Percentiles rank a stretch among this genome's conserved stretches.
phyloP scores from a whole-genome alignment of 495 filamentous ascomycete genomes.

The Aspergillus incahuasiensis region DNA sequence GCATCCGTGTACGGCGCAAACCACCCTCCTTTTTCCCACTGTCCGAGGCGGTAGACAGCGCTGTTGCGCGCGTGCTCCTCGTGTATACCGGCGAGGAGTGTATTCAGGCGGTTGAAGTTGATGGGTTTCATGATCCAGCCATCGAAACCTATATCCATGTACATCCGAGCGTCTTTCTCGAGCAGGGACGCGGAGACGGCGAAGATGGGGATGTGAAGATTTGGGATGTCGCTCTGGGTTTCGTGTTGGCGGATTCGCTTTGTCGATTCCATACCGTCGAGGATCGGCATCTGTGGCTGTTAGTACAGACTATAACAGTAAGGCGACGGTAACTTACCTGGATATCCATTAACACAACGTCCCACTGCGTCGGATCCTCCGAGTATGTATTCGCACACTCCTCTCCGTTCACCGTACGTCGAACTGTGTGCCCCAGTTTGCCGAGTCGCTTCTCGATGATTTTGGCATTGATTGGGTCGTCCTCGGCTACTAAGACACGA shows the following conservation, averaged over 20 bases:
- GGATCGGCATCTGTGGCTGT: slow-evolving; percentile 77
- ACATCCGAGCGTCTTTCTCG: slow-evolving; percentile 63
- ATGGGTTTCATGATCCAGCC: slow-evolving; percentile 83
- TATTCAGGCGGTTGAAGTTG: slow-evolving; percentile 60
- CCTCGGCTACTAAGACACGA: slow-evolving; percentile 76
- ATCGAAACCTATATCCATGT: slow-evolving; percentile 82
- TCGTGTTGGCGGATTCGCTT: slow-evolving; percentile 78
- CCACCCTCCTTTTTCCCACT: slow-evolving; percentile 72
- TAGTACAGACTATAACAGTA: not conserved
- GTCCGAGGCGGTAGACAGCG: slow-evolving; percentile 53
- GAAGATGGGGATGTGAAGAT: slow-evolving; percentile 67
- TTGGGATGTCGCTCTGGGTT: slow-evolving; percentile 33
- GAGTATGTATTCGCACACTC: slow-evolving; percentile 71
- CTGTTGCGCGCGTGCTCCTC: slow-evolving; percentile 41
- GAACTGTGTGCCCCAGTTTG: slow-evolving; percentile 70
- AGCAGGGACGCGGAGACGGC: slow-evolving; percentile 84
- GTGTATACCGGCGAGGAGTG: slow-evolving; percentile 55
- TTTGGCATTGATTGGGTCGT: slow-evolving; percentile 88
- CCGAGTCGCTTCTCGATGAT: slow-evolving; percentile 81
- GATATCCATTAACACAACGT: slow-evolving; percentile 96
- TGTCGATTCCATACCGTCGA: slow-evolving; percentile 79
- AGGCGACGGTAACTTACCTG: slow-evolving; percentile 53
- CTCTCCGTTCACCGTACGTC: slow-evolving; percentile 77
- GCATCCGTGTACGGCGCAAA: slow-evolving; percentile 37
- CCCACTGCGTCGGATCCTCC: slow-evolving; percentile 56